phyloP scores from a whole-genome alignment of 495 filamentous ascomycete genomes.

The Tuber microsphaerosporum region DNA sequence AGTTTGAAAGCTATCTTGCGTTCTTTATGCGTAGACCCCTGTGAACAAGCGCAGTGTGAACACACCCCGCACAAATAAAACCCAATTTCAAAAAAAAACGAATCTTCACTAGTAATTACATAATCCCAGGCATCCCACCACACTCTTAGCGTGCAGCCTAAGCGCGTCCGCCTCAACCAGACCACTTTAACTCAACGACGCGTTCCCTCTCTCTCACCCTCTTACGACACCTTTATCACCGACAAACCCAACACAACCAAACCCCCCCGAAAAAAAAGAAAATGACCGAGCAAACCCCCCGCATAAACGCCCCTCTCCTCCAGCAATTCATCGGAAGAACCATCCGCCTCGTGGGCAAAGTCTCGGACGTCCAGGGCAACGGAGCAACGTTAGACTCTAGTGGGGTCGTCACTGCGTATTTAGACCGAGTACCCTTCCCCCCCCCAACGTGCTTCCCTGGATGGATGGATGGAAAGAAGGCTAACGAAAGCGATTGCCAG shows the following conservation, averaged over 20 bases:
- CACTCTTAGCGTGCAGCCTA: neutral
- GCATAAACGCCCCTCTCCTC: slow-evolving; percentile 61
- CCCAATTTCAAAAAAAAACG: neutral
- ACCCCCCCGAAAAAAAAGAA: neutral
- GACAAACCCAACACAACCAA: neutral
- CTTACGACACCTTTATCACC: neutral
- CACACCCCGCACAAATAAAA: neutral
- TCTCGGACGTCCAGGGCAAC: slow-evolving; percentile 72
- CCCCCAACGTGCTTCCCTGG: neutral
- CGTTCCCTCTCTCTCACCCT: neutral
- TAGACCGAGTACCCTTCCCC: slow-evolving; percentile 58
- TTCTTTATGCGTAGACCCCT: neutral
- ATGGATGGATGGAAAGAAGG: neutral
- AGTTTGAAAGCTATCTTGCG: neutral
- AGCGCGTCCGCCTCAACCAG: neutral
- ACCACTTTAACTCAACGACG: neutral
- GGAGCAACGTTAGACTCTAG: slow-evolving; percentile 67
- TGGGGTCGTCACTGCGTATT: slow-evolving; percentile 61
- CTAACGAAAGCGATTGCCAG: slow-evolving; percentile 41
- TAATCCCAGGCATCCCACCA: slow-evolving; percentile 1
- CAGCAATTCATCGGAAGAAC: slow-evolving; percentile 62
- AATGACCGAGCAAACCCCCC: slow-evolving; percentile 52
- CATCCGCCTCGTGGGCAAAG: slow-evolving; percentile 80
- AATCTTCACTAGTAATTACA: too few species aligned
- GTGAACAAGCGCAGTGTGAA: neutral